Evolutionary conservation across 768 basidiomycete species (phyloP).

Genomic region (Boletus huronensis): DNA sequence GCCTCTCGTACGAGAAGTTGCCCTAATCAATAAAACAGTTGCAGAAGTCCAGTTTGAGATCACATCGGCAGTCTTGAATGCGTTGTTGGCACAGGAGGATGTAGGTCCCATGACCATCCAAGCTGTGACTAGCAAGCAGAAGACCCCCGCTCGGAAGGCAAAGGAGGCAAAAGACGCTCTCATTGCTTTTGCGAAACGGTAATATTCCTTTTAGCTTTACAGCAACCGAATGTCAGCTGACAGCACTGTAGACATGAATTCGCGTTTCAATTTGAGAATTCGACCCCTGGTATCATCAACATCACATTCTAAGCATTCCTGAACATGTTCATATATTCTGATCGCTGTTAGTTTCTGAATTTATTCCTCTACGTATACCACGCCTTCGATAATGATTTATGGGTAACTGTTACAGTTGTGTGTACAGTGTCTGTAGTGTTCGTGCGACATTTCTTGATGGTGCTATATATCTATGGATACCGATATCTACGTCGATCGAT

Average conservation of each 20-base stretch:
- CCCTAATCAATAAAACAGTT: not conserved
- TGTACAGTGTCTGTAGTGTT: conserved; percentile 15
- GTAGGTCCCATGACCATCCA: conserved; percentile 17
- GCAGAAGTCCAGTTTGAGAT: conserved; percentile 1
- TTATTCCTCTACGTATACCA: not conserved
- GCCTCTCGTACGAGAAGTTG: not conserved
- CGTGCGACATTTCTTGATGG: conserved; percentile 8
- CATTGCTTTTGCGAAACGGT: conserved; percentile 16
- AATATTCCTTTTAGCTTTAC: not conserved
- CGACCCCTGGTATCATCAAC: conserved; percentile 10
- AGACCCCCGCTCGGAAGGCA: not conserved
- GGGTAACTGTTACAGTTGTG: conserved; percentile 8
- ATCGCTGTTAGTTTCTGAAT: not conserved
- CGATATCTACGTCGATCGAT: not conserved
- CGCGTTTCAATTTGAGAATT: not conserved
- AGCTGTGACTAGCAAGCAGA: conserved; percentile 1
- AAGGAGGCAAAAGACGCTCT: conserved; percentile 7
- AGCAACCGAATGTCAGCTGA: conserved; percentile 4
- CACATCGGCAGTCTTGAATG: conserved; percentile 7
- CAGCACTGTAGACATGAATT: conserved; percentile 20
- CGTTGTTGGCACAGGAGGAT: conserved; percentile 13
- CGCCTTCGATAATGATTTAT: conserved; percentile 16
- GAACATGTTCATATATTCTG: not conserved
- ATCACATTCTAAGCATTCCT: conserved; percentile 21
- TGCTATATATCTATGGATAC: conserved; percentile 12